Evolutionary conservation across 2,329 filamentous ascomycete species (phyloP).

Genomic region (Trichoderma sp.): DNA sequence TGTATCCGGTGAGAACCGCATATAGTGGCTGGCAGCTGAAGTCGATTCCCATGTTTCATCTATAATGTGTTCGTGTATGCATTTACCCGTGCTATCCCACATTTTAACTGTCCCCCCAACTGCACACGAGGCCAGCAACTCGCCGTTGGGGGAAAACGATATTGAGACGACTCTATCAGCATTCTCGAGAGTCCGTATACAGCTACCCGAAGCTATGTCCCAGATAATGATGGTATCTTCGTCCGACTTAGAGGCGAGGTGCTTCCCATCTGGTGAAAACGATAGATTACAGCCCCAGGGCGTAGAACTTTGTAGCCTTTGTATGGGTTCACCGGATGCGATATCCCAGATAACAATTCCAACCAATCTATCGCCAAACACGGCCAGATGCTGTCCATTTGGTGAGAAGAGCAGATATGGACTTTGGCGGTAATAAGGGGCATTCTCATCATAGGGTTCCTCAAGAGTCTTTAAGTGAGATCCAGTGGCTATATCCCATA

Average conservation of each 20-base stretch:
- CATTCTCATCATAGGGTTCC: no score
- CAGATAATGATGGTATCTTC: background rate
- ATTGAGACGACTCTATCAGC: background rate
- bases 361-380: rapidly evolving
- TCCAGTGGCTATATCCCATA: background rate
- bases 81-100: background rate
- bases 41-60: background rate
- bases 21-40: rapidly evolving
- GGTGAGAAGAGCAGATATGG: background rate
- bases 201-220: background rate
- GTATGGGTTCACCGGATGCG: background rate
- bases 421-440: no score
- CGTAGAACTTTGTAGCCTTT: background rate
- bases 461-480: background rate
- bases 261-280: background rate
- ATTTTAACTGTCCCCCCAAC: background rate
- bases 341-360: background rate
- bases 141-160: background rate
- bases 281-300: background rate
- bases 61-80: background rate
- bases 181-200: background rate
- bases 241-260: background rate
- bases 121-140: background rate
- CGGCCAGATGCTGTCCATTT: background rate
- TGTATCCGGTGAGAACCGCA: background rate